Evolutionary conservation across 116 monocot species (phyloP).

Genomic region (Cymodocea nodosa): DNA sequence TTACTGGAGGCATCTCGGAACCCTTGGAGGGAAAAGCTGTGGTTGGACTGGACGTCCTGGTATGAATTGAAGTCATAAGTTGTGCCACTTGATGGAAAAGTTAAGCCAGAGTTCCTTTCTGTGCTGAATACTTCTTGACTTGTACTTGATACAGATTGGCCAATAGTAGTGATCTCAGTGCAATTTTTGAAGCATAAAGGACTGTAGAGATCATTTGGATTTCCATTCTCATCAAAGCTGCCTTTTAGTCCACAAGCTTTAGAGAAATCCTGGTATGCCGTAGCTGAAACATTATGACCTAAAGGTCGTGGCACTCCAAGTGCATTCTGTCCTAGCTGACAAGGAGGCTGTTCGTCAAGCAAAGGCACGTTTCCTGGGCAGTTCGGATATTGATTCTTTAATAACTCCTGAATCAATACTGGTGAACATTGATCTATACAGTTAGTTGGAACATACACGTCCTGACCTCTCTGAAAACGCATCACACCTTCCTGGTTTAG

Average conservation of each 20-base stretch:
- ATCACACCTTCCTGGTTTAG: slow-evolving; percentile 19
- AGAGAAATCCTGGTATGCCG: slow-evolving; percentile 15
- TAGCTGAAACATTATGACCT: slow-evolving; percentile 14
- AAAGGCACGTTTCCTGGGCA: not conserved
- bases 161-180: slow-evolving; percentile 5
- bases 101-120: slow-evolving; percentile 18
- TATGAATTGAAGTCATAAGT: slow-evolving; percentile 24
- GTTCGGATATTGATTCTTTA: slow-evolving; percentile 20
- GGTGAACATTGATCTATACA: slow-evolving; percentile 13
- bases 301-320: slow-evolving; percentile 4
- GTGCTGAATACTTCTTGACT: slow-evolving; percentile 19
- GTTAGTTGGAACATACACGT: not conserved
- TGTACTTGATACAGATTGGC: slow-evolving; percentile 23
- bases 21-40: too few relatives aligned
- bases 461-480: slow-evolving; percentile 20
- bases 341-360: not conserved
- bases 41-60: slow-evolving; percentile 59
- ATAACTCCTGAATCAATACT: slow-evolving; percentile 26
- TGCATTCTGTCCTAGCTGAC: too few relatives aligned
- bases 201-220: slow-evolving; percentile 16
- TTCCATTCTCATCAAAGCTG: slow-evolving; percentile 23
- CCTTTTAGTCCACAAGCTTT: slow-evolving; percentile 21
- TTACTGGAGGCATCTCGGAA: slow-evolving; percentile 42
- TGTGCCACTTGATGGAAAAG: slow-evolving; percentile 22
- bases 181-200: slow-evolving; percentile 23